Evolutionary conservation across 495 filamentous ascomycete species (phyloP).

Genomic region (Clavariopsis aquatica): DNA sequence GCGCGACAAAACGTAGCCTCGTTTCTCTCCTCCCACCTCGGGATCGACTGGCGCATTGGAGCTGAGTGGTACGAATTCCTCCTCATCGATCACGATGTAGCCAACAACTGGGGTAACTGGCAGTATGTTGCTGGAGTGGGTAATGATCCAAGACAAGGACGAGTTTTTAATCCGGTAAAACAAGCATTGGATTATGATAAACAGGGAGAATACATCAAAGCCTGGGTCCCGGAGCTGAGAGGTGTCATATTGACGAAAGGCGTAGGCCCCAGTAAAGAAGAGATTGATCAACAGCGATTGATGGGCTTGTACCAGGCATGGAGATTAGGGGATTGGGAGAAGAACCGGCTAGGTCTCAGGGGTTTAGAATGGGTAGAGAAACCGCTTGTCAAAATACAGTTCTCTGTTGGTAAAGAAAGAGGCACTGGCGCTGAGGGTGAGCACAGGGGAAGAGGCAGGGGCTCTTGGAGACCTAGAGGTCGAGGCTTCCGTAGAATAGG

Average conservation of each 20-base stretch:
- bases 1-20: slow-evolving; percentile 70
- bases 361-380: slow-evolving; percentile 57
- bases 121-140: slow-evolving; percentile 74
- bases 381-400: slow-evolving; percentile 59
- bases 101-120: slow-evolving; percentile 77
- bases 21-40: slow-evolving; percentile 68
- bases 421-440: slow-evolving; percentile 32
- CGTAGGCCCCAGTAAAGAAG: slow-evolving; percentile 15
- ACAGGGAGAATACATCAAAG: slow-evolving; percentile 62
- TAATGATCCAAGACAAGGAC: slow-evolving; percentile 65
- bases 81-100: slow-evolving; percentile 70
- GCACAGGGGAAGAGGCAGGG: slow-evolving; percentile 17
- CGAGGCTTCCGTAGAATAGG: not conserved
- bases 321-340: slow-evolving; percentile 50
- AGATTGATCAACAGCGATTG: slow-evolving; percentile 44
- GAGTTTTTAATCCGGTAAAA: slow-evolving; percentile 74
- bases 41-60: slow-evolving; percentile 74
- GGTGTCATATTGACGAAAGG: slow-evolving; percentile 40
- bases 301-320: slow-evolving; percentile 66
- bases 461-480: not conserved
- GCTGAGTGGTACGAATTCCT: slow-evolving; percentile 76
- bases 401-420: slow-evolving; percentile 47
- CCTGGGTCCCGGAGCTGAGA: slow-evolving; percentile 66
- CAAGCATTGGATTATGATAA: slow-evolving; percentile 70
- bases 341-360: slow-evolving; percentile 47